Percentiles rank a stretch among this genome's conserved stretches.
phyloP scores from a whole-genome alignment of 1,284 basidiomycete genomes.

The Lentinula novae-zelandiae region DNA sequence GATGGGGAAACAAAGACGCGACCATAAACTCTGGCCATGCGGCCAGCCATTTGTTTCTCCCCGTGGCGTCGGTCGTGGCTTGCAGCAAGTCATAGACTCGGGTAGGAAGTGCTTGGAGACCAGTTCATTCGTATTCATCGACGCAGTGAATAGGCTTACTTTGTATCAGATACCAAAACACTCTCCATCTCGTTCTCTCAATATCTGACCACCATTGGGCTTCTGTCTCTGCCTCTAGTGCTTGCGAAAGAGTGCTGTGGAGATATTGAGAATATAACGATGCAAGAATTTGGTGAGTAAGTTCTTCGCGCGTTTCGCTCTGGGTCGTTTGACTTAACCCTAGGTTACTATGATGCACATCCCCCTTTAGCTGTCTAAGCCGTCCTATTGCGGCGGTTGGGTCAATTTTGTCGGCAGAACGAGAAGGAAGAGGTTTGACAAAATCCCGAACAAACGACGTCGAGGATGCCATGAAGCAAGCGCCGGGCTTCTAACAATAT shows the following conservation, averaged over 20 bases:
- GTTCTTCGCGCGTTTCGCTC: neutral
- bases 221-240: constrained; percentile 61
- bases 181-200: constrained; percentile 47
- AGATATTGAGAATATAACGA: constrained; percentile 58
- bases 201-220: constrained; percentile 75
- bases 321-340: neutral
- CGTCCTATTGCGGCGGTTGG: too few species aligned
- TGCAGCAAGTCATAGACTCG: constrained; percentile 42
- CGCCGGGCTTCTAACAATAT: neutral
- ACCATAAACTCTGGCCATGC: constrained; percentile 46
- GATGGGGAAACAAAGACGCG: constrained; percentile 62
- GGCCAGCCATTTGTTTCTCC: constrained; percentile 25
- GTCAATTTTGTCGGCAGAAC: neutral
- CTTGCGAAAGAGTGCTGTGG: constrained; percentile 55
- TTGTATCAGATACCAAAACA: constrained; percentile 60
- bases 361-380: neutral
- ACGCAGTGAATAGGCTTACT: constrained; percentile 37
- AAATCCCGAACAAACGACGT: neutral
- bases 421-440: neutral
- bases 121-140: constrained; percentile 2
- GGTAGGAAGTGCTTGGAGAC: constrained; percentile 48
- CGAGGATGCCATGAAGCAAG: neutral
- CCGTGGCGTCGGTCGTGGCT: constrained; percentile 43
- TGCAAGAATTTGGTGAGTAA: constrained; percentile 35
- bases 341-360: neutral